These are phyloP conservation scores for Moniliophthora roreri DNA, from an alignment of 1,284 basidiomycete genomes.

Conservation along the genomic window DNA sequence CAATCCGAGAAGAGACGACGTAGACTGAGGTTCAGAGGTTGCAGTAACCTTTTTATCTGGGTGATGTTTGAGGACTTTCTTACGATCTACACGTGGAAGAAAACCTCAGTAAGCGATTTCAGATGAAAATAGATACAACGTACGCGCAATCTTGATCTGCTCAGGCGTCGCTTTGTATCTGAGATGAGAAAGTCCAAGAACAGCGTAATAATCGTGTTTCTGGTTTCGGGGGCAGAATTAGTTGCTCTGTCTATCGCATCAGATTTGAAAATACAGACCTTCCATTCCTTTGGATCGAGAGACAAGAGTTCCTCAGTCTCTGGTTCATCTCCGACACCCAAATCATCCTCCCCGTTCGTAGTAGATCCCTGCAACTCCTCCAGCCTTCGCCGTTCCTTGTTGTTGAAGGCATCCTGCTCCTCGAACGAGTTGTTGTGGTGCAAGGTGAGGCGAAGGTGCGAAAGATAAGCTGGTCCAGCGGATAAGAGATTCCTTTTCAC, in stretches of 20 bases:
- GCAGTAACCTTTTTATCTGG: conserved; percentile 94
- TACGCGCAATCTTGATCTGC: conserved; percentile 97
- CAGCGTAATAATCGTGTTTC: conserved; percentile 99
- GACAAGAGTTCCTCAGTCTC: conserved; percentile 75
- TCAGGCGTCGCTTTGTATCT: conserved; percentile 87
- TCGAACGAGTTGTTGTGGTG: conserved; percentile 81
- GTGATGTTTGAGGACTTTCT: conserved; percentile 99
- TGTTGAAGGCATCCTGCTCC: conserved; percentile 69
- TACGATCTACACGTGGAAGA: conserved; percentile 68
- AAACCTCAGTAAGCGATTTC: conserved; percentile 1
- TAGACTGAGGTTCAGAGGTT: conserved; percentile 55
- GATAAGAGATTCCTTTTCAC: conserved; percentile 54
- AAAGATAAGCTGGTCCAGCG: conserved; percentile 83
- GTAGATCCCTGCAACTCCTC: conserved; percentile 55
- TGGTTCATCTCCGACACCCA: conserved; percentile 90
- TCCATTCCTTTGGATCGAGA: conserved; percentile 98
- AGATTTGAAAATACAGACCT: conserved; percentile 50
- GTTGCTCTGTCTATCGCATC: neutral
- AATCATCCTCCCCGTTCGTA: conserved; percentile 76
- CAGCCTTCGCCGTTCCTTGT: conserved; percentile 52
- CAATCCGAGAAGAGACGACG: conserved; percentile 38
- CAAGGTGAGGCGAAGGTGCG: conserved; percentile 73
- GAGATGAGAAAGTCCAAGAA: conserved; percentile 90
- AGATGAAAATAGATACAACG: conserved; percentile 32
- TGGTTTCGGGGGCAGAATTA: conserved; percentile 25